phyloP scores from a whole-genome alignment of 495 filamentous ascomycete genomes.

The Acidiella bohemica region DNA sequence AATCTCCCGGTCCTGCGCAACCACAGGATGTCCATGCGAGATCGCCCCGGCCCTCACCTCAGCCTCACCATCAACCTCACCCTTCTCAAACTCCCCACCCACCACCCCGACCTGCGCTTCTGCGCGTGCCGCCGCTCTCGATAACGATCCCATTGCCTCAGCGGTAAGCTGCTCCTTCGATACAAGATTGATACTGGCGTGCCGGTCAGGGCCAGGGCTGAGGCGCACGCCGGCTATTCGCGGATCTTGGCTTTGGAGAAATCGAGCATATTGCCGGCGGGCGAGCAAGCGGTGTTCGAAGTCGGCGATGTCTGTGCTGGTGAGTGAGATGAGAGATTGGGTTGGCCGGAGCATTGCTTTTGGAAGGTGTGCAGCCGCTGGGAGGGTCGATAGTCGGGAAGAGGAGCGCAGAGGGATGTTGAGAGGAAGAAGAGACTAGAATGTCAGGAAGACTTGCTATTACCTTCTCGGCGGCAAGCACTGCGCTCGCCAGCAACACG shows the following conservation, averaged over 20 bases:
- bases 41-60: too few species aligned
- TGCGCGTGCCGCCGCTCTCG: conserved; percentile 7
- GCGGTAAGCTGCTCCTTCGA: conserved; percentile 5
- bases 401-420: too few species aligned
- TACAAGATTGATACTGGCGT: conserved; percentile 1
- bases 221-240: conserved; percentile 3
- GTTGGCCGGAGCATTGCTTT: conserved; percentile 14
- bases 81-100: neutral
- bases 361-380: too few species aligned
- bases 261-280: conserved; percentile 3
- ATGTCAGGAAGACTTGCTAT: too few species aligned
- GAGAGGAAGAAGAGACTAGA: too few species aligned
- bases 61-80: neutral
- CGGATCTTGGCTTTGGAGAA: neutral
- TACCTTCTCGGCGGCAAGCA: too few species aligned
- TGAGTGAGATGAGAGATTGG: conserved; percentile 13
- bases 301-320: conserved; percentile 7
- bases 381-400: too few species aligned
- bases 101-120: neutral
- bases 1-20: too few species aligned
- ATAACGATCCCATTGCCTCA: conserved; percentile 3
- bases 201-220: conserved; percentile 11
- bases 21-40: too few species aligned
- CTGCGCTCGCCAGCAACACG: too few species aligned
- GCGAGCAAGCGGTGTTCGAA: conserved; percentile 9